Conservation (phyloP, 768 basidiomycete genomes). For the Trichaptum fuscoviolaceum region DNA sequence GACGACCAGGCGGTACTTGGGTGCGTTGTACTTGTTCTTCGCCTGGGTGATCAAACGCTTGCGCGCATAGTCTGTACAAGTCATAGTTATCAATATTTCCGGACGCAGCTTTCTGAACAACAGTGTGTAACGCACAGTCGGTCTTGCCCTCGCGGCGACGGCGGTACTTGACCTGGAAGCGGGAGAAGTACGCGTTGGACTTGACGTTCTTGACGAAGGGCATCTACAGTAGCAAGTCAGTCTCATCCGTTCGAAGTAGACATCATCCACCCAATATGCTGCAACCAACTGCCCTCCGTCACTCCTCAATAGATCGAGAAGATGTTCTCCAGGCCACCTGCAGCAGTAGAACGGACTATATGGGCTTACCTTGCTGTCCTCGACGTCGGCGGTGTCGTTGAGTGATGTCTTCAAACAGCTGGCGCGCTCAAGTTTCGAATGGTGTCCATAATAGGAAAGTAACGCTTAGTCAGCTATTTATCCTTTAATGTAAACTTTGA, state of each 20-base stretch:
- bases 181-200: slow-evolving; percentile 95
- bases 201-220: slow-evolving; percentile 98
- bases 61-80: slow-evolving; percentile 81
- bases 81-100: slow-evolving; percentile 9
- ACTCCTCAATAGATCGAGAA: neutral
- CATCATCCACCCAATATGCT: neutral
- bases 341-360: neutral
- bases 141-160: slow-evolving; percentile 98
- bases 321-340: neutral
- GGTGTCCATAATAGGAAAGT: neutral
- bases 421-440: neutral
- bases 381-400: neutral
- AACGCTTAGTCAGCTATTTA: neutral
- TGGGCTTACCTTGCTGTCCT: slow-evolving; percentile 4
- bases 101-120: slow-evolving; percentile 8
- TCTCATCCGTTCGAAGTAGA: neutral
- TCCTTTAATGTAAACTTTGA: too few species aligned
- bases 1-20: slow-evolving; percentile 97
- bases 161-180: slow-evolving; percentile 98
- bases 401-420: neutral
- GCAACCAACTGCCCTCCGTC: neutral
- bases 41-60: slow-evolving; percentile 96
- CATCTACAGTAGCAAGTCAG: slow-evolving; percentile 44
- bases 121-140: slow-evolving; percentile 62
- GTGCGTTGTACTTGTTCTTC: slow-evolving; percentile 99